phyloP scores from a whole-genome alignment of 2,329 filamentous ascomycete genomes.

The Colletotrichum truncatum region DNA sequence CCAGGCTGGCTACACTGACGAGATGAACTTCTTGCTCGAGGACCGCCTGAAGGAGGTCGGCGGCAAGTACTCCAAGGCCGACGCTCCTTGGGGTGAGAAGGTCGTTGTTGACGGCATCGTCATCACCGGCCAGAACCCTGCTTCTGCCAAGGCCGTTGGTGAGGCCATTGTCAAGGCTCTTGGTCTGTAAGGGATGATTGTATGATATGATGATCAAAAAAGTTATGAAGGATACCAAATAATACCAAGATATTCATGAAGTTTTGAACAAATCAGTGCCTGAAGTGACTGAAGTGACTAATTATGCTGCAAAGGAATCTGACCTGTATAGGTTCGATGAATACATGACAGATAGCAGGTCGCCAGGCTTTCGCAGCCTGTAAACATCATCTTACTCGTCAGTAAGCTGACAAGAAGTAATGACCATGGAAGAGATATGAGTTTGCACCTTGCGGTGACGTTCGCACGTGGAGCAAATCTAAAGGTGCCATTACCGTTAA shows the following conservation, averaged over 20 bases:
- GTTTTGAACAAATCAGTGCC: neutral
- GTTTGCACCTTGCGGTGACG: no score
- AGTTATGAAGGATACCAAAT: neutral
- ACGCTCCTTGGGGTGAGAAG: constrained; percentile 54
- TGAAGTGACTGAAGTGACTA: neutral
- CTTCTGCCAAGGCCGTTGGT: constrained; percentile 59
- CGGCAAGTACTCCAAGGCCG: constrained; percentile 65
- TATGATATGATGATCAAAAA: constrained; percentile 5
- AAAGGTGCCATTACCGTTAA: no score
- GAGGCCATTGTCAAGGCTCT: constrained; percentile 60
- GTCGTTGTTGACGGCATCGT: constrained; percentile 60
- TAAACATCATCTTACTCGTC: no score
- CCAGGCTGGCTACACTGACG: constrained; percentile 56
- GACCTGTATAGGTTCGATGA: no score
- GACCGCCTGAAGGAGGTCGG: constrained; percentile 59
- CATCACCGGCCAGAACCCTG: constrained; percentile 68
- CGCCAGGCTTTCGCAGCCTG: no score
- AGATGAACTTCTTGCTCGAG: constrained; percentile 69
- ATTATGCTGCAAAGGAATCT: no score
- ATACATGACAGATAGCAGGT: no score
- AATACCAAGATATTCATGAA: constrained; percentile 5
- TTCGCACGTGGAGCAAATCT: no score
- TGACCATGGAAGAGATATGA: no score
- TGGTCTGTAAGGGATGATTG: constrained; percentile 25
- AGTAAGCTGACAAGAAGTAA: no score